Evolutionary conservation across 2,329 filamentous ascomycete genomes (phyloP), one percentile per base, ranked within the genome.

Genomic region (Didymella arachidicola): DNA sequence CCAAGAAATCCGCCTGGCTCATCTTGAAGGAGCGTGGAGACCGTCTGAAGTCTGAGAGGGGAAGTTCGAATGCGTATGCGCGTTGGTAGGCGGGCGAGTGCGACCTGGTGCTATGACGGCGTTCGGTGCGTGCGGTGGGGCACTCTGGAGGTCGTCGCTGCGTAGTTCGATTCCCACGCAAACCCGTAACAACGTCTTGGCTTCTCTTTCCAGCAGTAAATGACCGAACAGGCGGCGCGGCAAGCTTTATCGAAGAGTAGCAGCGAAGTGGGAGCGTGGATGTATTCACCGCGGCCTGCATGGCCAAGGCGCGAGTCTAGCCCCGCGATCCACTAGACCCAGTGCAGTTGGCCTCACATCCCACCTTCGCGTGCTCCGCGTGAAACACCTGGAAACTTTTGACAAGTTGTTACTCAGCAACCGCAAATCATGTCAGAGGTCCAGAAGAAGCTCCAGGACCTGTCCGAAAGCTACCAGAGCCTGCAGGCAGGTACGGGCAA

Each of bases 1-100:
- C 93, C 73, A 97, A 88, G 78, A 98, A 99, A 82, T 99, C 95
- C 78, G 92, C 96, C 77, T 93, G 93, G 69, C 93, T 96, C 93
- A 97, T 97, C 71, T 42, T 57, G 32, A 36, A 7, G 7, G 32
- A 36, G 32, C 16, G 3, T 36, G 16, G 12, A 7, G 32, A 7
- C 16, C 32, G 32, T 34, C 32, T 16, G 32, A 34, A 14, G 14
- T 7, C 7, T 14, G 32, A 34, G 32, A 34, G 32, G 6, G 32
- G 14, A 16, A 14, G 14, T 12, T 34, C 32, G 4, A 34, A 34
- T 34, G 43, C 19, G 57, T 48, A 42, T 58, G 60, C 53, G 59
- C 48, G 55, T 55, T 55, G 62, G 47, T 62, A 22, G 51, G 59
- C 47, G 26, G 36, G 47, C 22, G 48, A 41, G 53, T 25, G 57